Evolutionary conservation across 177 flowering plant genomes (phyloP).

Genomic region (Vitis hybrid): DNA sequence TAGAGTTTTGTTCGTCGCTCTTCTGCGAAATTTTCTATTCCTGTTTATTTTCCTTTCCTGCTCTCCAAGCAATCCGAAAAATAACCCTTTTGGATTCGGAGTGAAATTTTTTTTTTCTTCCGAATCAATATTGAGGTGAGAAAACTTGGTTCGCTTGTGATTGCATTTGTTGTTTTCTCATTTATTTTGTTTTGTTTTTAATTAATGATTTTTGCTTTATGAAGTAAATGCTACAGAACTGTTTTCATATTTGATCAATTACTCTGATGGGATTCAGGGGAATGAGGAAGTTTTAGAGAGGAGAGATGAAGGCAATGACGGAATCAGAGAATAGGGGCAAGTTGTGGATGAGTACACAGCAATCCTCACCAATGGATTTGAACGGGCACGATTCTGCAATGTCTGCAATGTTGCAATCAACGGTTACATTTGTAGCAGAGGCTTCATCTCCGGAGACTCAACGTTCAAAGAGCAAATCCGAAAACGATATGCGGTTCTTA

Average conservation of each 20-base stretch:
- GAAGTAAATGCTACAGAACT: too few relatives aligned
- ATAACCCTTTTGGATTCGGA: not conserved
- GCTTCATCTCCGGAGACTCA: slow-evolving; percentile 6
- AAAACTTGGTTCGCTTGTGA: not conserved
- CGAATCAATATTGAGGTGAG: not conserved
- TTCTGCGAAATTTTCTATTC: not conserved
- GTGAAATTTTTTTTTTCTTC: not conserved
- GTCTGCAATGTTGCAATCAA: slow-evolving; percentile 17
- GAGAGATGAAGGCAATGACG: slow-evolving; percentile 25
- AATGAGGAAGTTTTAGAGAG: not conserved
- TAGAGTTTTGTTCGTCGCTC: not conserved
- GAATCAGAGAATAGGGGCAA: slow-evolving; percentile 25
- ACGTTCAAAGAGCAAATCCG: slow-evolving; percentile 18
- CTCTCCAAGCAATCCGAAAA: slow-evolving; percentile 19
- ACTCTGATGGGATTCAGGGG: not conserved
- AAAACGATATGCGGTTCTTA: slow-evolving; percentile 43
- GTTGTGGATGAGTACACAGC: slow-evolving; percentile 38
- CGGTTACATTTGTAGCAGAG: slow-evolving; percentile 17
- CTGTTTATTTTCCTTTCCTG: not conserved
- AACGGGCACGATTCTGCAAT: slow-evolving; percentile 26
- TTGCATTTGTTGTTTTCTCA: not conserved
- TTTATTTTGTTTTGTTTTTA: not conserved
- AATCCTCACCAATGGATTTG: slow-evolving; percentile 27
- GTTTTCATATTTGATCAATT: not conserved
- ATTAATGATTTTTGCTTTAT: not conserved